A percentile compares a stretch with the other conserved stretches of the same genome.
These are phyloP conservation scores for Penstemon davidsonii DNA, from an alignment of 257 asterid species.

Conservation along the genomic window DNA sequence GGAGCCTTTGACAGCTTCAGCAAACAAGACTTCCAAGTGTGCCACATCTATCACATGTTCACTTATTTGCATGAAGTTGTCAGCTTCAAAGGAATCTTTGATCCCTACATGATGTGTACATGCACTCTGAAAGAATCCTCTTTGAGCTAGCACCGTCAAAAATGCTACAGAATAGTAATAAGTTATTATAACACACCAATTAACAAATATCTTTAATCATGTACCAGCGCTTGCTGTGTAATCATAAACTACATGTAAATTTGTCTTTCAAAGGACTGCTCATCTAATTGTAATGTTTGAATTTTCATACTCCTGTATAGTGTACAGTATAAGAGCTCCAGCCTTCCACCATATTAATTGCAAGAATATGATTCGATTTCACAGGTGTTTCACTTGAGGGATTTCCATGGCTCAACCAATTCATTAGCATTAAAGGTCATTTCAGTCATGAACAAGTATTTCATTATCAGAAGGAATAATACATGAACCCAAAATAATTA, in stretches of 20 bases:
- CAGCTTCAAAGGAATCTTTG: slow-evolving; percentile 46
- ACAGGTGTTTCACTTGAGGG: slow-evolving; percentile 13
- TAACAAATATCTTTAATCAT: slow-evolving; percentile 18
- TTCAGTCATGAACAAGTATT: slow-evolving; percentile 18
- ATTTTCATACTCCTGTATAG: slow-evolving; percentile 6
- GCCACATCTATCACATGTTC: slow-evolving; percentile 49
- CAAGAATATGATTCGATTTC: slow-evolving; percentile 10
- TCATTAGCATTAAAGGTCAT: slow-evolving; percentile 23
- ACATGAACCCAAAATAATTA: slow-evolving; percentile 15
- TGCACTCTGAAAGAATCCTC: slow-evolving; percentile 67
- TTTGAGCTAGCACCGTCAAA: slow-evolving; percentile 76
- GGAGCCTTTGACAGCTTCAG: slow-evolving; percentile 94
- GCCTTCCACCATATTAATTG: slow-evolving; percentile 15
- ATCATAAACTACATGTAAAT: slow-evolving; percentile 17
- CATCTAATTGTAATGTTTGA: slow-evolving; percentile 1
- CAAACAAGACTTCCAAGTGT: slow-evolving; percentile 68
- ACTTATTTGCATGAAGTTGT: slow-evolving; percentile 54
- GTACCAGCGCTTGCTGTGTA: slow-evolving; percentile 2
- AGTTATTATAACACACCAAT: slow-evolving; percentile 19
- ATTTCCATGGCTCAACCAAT: slow-evolving; percentile 12
- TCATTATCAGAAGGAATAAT: slow-evolving; percentile 10
- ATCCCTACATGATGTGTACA: slow-evolving; percentile 39
- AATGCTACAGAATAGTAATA: slow-evolving; percentile 58
- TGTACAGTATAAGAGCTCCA: slow-evolving; percentile 13
- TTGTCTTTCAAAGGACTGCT: slow-evolving; percentile 9